Evolutionary conservation across 2,329 filamentous ascomycete genomes (phyloP).

Genomic region (Diplodia scrobiculata): DNA sequence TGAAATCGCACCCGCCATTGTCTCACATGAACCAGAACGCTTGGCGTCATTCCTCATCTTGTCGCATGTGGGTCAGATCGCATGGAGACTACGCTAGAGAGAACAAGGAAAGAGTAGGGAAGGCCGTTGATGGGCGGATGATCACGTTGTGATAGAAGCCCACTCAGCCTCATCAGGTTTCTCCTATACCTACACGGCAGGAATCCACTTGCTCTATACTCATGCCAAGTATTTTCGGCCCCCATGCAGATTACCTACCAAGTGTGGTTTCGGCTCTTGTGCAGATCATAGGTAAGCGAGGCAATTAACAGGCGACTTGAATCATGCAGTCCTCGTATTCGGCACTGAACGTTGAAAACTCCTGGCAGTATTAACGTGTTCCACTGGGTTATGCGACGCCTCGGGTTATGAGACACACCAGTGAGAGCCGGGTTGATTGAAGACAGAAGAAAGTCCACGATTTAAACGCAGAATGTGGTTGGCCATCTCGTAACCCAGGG

Average conservation of each 20-base stretch:
- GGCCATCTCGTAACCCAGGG: no score
- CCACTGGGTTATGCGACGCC: no score
- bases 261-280: neutral
- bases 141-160: neutral
- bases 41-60: neutral
- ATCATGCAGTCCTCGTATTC: neutral
- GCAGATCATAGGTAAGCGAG: neutral
- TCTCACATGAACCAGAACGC: neutral
- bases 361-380: neutral
- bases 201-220: neutral
- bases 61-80: neutral
- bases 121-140: neutral
- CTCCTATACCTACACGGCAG: neutral
- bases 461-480: no score
- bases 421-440: no score
- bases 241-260: neutral
- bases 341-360: neutral
- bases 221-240: neutral
- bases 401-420: no score
- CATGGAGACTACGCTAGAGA: neutral
- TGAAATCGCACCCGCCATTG: neutral
- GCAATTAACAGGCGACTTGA: neutral
- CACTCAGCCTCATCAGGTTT: neutral
- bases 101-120: neutral
- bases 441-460: no score